Evolutionary conservation across 371 early-diverging fungal species (phyloP), one percentile per base, ranked within the genome.

Genomic region (Globomyces sp.): DNA sequence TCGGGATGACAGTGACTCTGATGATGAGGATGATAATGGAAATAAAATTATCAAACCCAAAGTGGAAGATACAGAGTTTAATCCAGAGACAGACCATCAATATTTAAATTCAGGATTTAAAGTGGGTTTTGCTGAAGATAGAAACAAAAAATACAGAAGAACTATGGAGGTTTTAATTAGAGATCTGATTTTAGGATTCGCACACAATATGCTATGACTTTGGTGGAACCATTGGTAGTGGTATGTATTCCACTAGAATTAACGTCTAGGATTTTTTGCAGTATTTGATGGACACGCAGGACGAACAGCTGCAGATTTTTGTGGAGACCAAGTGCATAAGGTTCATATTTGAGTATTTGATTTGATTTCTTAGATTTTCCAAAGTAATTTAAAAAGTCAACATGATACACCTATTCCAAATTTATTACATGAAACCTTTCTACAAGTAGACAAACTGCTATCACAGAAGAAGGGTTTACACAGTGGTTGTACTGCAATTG

Each of bases 281-380:
- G 88, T 98, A 58, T 98, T 90, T 76, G 98, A 98, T 71, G 98
- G 98, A n/a, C 98, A 98, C 77, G 97, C 97, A 3, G 98, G 98
- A 10, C 90, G 90, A 74, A 83, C 87, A 44, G 96, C 97, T 6
- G 98, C 98, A 11, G 94, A 95, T 68, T 96, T 92, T 92, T 97
- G 96, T 75, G 98, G 96, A 13, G 78, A 80, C 13, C 85, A 96
- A 72, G 85, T 97, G 69, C 93, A 94, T 70, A 82, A 86, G 77
- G 91, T 91, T 2, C 40, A 41, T 11, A 61, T 24, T 24, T 24
- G 24, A 24, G 24, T 24, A 24, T 24, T 24, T 24, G 24, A 24
- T 34, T 37, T 42, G 5, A 3, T 49, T 46, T n/a, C 37, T 2
- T 74, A 89, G 89, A 85, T 80, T 45, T 86, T 92, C 66, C 69